Evolutionary conservation across 352 stramenopile species (phyloP).

Genomic region (Phytopythium montanum): DNA sequence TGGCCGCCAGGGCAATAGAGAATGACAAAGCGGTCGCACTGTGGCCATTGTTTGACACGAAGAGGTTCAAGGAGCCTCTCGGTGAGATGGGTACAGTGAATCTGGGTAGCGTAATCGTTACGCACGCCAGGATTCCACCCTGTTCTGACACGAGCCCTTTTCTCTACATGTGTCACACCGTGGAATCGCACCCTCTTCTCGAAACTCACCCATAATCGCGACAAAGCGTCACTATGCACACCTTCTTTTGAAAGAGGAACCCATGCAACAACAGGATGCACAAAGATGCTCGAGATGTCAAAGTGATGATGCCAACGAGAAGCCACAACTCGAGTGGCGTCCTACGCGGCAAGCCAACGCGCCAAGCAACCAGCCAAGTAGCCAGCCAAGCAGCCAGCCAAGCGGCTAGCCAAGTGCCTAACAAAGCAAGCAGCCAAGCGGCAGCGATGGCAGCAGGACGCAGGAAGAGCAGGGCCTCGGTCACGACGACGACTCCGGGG

Average conservation of each 20-base stretch:
- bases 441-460: background rate
- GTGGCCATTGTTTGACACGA: too few relatives aligned
- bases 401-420: too few relatives aligned
- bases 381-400: background rate
- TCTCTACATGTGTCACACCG: background rate
- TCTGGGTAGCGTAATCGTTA: too few relatives aligned
- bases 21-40: too few relatives aligned
- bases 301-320: background rate
- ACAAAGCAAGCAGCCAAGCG: background rate
- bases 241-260: background rate
- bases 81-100: background rate
- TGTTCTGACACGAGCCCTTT: conserved; percentile 1
- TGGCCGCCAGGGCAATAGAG: background rate
- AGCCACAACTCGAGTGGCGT: background rate
- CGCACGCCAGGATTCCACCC: background rate
- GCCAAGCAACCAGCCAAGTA: background rate
- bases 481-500: background rate
- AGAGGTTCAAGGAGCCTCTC: background rate
- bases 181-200: background rate
- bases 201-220: background rate
- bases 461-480: background rate
- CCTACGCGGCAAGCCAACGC: background rate
- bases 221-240: background rate
- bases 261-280: conserved; percentile 1
- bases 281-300: too few relatives aligned